phyloP scores from a whole-genome alignment of 148 eudicot genomes.

The Amaranthus hypochondriacus region DNA sequence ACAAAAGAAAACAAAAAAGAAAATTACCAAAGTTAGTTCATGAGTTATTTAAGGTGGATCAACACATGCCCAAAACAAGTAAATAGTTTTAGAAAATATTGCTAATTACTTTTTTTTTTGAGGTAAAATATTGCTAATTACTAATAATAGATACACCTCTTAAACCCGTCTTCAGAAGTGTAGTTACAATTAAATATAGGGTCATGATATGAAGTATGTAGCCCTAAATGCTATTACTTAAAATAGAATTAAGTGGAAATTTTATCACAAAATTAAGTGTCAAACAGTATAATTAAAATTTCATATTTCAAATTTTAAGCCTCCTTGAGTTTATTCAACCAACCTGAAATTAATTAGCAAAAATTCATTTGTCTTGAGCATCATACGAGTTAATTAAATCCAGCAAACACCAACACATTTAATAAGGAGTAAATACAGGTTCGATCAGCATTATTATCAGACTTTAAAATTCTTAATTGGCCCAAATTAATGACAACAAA shows the following conservation, averaged over 20 bases:
- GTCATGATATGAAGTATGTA: no score
- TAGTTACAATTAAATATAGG: no score
- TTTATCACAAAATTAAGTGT: no score
- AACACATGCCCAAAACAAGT: slow-evolving; percentile 6
- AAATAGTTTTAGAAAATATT: background rate
- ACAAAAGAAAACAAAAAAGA: background rate
- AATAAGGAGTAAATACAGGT: background rate
- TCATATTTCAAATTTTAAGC: no score
- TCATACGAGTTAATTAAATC: background rate
- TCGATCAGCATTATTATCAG: background rate
- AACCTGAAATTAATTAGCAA: background rate
- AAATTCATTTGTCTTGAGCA: background rate
- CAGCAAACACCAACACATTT: background rate
- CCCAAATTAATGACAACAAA: no score
- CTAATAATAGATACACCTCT: background rate
- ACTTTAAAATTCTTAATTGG: no score
- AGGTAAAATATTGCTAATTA: background rate
- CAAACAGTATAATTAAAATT: no score
- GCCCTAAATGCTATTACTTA: no score
- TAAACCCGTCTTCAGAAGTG: no score
- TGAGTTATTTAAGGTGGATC: slow-evolving; percentile 7
- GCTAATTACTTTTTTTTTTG: background rate
- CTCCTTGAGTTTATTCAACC: background rate
- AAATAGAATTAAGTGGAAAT: no score
- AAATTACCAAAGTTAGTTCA: background rate